Evolutionary conservation across 1,139 yeast genomes (phyloP).

Genomic region (Blastobotrys raffinosifermentans): DNA sequence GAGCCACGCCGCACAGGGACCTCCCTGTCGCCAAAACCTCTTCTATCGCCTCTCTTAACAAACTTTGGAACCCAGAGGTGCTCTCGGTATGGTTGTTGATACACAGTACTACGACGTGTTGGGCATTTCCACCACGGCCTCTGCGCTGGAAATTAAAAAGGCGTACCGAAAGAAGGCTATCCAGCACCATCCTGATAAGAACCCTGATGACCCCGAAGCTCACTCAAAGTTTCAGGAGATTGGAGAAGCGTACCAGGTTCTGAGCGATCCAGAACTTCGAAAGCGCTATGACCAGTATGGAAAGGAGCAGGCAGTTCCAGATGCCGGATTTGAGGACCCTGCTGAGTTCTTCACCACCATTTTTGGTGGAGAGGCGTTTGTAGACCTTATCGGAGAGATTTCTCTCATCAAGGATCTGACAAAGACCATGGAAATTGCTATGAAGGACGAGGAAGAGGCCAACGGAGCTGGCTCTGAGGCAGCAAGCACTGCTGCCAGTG

Average conservation of each 20-base stretch:
- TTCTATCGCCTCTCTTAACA: background rate
- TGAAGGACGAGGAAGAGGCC: constrained; percentile 72
- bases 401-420: constrained; percentile 77
- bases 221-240: constrained; percentile 51
- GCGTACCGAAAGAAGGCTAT: constrained; percentile 91
- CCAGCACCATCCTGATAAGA: constrained; percentile 89
- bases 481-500: constrained; percentile 7
- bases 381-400: constrained; percentile 82
- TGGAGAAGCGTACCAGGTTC: constrained; percentile 44
- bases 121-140: constrained; percentile 63
- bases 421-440: constrained; percentile 65
- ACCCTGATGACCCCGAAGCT: constrained; percentile 81
- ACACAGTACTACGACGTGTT: constrained; percentile 81
- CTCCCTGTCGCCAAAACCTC: background rate
- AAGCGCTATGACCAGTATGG: constrained; percentile 80
- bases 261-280: constrained; percentile 69
- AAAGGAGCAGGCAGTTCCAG: constrained; percentile 75
- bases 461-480: constrained; percentile 12
- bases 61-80: no score
- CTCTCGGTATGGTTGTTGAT: constrained; percentile 86
- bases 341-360: constrained; percentile 78
- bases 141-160: constrained; percentile 79
- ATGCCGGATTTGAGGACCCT: constrained; percentile 85
- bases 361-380: constrained; percentile 91
- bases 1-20: no score